These are phyloP conservation scores for Solanum habrochaites DNA, from an alignment of 257 asterid genomes.

Conservation along the genomic window DNA sequence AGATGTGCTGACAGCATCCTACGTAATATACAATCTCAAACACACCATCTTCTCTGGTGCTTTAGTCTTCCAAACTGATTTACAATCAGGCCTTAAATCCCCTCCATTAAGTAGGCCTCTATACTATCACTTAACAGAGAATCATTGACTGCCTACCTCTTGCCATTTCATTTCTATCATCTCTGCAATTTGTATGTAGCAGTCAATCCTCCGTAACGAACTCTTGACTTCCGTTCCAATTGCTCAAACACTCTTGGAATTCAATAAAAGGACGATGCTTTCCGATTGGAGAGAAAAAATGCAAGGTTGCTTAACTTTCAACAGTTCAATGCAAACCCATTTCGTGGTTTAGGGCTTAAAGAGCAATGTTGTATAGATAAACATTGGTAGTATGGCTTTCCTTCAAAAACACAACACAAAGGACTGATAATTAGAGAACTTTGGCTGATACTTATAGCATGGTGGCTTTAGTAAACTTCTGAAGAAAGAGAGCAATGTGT, in stretches of 20 bases:
- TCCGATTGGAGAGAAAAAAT: neutral
- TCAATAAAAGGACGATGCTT: neutral
- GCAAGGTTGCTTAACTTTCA: neutral
- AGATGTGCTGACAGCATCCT: neutral
- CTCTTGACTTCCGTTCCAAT: neutral
- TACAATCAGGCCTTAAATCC: neutral
- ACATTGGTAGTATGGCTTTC: neutral
- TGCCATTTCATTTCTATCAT: neutral
- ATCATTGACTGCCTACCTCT: neutral
- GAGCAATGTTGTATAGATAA: neutral
- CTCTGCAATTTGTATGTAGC: neutral
- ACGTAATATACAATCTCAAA: neutral
- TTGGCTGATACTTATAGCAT: neutral
- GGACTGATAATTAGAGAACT: neutral
- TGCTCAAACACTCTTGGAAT: neutral
- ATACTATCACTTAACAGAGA: neutral
- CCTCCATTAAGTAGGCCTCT: neutral
- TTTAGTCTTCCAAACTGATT: neutral
- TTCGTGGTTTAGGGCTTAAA: neutral
- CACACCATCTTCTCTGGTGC: neutral
- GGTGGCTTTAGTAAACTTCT: neutral
- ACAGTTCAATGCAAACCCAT: neutral
- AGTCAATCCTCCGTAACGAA: neutral
- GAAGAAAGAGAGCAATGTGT: neutral
- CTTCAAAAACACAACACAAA: neutral